Evolutionary conservation across 345 rosid species (phyloP), one percentile per base, ranked within the genome.

Genomic region (Acer negundo): DNA sequence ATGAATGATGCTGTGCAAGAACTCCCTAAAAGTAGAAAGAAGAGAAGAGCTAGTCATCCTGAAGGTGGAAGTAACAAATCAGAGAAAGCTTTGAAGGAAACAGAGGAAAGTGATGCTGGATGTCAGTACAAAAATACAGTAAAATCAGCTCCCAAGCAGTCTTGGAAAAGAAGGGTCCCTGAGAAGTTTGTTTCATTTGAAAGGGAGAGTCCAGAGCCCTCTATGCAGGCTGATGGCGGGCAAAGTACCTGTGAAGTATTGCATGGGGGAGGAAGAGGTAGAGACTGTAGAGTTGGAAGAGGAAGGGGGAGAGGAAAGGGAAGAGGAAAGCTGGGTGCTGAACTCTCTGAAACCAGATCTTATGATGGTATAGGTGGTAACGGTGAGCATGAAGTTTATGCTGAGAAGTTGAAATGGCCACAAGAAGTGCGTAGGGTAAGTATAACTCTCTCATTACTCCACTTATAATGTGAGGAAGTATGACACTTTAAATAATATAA

Each of bases 351-450:
- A 80, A 75, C 82, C 40, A 84, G 84, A 82, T 82, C 87, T 67
- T 79, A 75, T 81, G 86, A 80, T 80, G 85, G 42, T 65, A 81
- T 72, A 49, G 76, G 81, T 74, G 82, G 72, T 46, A 78, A 80
- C 65, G 82, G 81, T 42, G 71, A 76, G 67, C 82, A 55, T 56
- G 84, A 79, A 74, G 74, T 55, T 66, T 44, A 71, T 71, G 73
- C n/a, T 24, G 75, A 79, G 78, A 83, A 79, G 73, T 78, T 75
- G 6, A 51, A 84, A 62, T 49, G 65, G 31, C 81, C 68, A 68
- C 85, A 84, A 77, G 85, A 75, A 76, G 78, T 84, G 78, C 93
- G 91, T 72, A 88, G 90, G 91, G 98, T 95, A 86, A 88, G 92
- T 63, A 64, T 44, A n/a, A 31, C 40, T 61, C 58, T 77, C 38